Evolutionary conservation across 768 basidiomycete species (phyloP), one percentile per base, ranked within the genome.

Genomic region (Suillus occidentalis): DNA sequence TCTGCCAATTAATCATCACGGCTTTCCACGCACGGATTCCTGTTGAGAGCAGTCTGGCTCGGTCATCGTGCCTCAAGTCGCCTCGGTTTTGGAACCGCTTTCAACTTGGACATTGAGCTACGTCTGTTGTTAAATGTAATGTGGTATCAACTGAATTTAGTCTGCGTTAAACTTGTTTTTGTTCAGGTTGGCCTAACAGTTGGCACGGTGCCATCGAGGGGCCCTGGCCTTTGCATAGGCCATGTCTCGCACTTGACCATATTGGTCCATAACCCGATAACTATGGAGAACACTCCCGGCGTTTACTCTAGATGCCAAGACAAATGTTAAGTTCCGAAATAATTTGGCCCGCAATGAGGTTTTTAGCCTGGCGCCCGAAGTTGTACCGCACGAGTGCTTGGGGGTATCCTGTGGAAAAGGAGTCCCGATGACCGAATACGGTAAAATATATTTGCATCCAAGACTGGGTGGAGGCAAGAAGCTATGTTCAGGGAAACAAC

Each of bases 181-280:
- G 10, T 25, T 42, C 58, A 10, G 1, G 13, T 59, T 31, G 40
- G 25, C 58, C 39, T 42, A 50, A 25, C 22, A 50, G 58, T 59
- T 59, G 58, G 40, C 40, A 42, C 58, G 6, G 25, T 59, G 58
- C 28, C 58, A 59, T 59, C 58, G 40, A 59, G 18, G 57, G 47
- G 20, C 50, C 49, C 6, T 49, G 47, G 22, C 22, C 28, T 50
- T 25, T 50, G 37, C 37, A 9, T 14, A 12, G 39, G 58, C 58
- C 42, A 42, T 59, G 25, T 59, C 58, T 59, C 40, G 18, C 28
- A 16, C 58, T 59, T 59, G 25, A n/a, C 58, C 58, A 59, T 59
- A 28, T 59, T 18, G 18, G 58, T 42, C 6, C 12, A 28, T 28
- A 25, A 39, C 14, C 39, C 58, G 40, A 59, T 6, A 20, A 42